Percentiles rank a stretch among this genome's conserved stretches.
Evolutionary conservation across 352 stramenopile genomes (phyloP).

Genomic region (Globisporangium ultimum): DNA sequence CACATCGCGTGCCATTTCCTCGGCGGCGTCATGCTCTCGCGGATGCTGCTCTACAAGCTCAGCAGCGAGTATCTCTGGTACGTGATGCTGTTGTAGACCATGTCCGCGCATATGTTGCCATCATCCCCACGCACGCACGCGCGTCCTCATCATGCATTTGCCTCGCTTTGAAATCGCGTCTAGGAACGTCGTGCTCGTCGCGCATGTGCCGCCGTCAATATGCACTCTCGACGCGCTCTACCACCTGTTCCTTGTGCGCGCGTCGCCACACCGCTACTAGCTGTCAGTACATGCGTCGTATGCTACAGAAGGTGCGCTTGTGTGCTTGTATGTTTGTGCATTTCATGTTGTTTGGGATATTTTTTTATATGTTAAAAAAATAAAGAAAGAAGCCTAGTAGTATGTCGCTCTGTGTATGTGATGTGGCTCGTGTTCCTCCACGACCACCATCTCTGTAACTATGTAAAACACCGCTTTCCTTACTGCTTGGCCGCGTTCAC

Average conservation of each 20-base stretch:
- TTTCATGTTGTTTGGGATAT: constrained; percentile 15
- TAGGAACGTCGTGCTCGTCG: constrained; percentile 34
- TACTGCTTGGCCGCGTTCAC: constrained; percentile 47
- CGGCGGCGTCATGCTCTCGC: constrained; percentile 55
- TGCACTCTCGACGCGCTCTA: constrained; percentile 27
- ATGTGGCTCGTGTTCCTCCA: not conserved
- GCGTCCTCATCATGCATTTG: not conserved
- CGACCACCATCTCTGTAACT: not conserved
- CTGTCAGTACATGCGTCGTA: not conserved
- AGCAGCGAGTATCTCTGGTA: constrained; percentile 45
- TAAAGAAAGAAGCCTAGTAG: constrained; percentile 3
- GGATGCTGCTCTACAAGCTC: constrained; percentile 43
- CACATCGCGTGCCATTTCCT: constrained; percentile 60
- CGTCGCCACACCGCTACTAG: constrained; percentile 17
- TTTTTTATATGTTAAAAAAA: constrained; percentile 40
- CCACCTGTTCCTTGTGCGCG: constrained; percentile 30
- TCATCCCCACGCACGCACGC: too few species aligned
- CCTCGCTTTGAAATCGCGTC: not conserved
- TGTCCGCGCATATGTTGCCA: not conserved
- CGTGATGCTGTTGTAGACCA: not conserved
- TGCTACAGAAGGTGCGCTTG: constrained; percentile 2
- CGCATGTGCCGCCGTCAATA: constrained; percentile 26
- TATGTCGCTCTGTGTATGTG: too few species aligned
- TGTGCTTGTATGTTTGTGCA: constrained; percentile 7
- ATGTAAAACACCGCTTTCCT: constrained; percentile 3